Evolutionary conservation across 495 filamentous ascomycete genomes (phyloP).

Genomic region (Physcia stellaris): DNA sequence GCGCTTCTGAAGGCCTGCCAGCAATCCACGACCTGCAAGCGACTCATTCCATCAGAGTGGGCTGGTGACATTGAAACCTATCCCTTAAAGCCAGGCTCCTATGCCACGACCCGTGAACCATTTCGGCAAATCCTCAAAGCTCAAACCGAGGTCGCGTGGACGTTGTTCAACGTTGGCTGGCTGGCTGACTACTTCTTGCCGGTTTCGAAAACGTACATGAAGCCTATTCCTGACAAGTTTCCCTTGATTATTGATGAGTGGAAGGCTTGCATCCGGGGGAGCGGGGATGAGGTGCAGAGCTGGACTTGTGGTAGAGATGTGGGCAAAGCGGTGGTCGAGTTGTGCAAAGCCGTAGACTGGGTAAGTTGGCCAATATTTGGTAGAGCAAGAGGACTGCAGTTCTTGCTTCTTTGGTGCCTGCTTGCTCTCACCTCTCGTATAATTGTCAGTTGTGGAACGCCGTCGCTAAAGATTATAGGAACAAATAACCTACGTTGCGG

Average conservation of each 20-base stretch:
- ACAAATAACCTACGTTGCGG: conserved; percentile 1
- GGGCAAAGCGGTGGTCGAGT: conserved; percentile 3
- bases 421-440: too few species aligned
- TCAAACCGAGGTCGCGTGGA: conserved; percentile 10
- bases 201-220: conserved; percentile 1
- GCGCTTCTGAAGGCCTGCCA: background rate
- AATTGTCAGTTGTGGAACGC: too few species aligned
- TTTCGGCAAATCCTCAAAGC: conserved; percentile 10
- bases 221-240: background rate
- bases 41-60: conserved; percentile 19
- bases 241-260: conserved; percentile 3
- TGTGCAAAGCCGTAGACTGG: conserved; percentile 5
- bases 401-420: background rate
- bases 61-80: conserved; percentile 14
- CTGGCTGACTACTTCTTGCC: conserved; percentile 20
- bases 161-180: conserved; percentile 12
- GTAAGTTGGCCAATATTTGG: conserved; percentile 5
- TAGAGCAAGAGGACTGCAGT: background rate
- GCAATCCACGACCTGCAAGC: too few species aligned
- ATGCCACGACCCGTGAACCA: conserved; percentile 9
- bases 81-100: conserved; percentile 11
- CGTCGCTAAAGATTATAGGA: too few species aligned
- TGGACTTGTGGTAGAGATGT: conserved; percentile 7
- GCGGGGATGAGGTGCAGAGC: conserved; percentile 9
- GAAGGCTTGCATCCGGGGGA: conserved; percentile 5